These are phyloP conservation scores for Syzygium jambos DNA, from an alignment of 345 rosid species.

Conservation along the genomic window DNA sequence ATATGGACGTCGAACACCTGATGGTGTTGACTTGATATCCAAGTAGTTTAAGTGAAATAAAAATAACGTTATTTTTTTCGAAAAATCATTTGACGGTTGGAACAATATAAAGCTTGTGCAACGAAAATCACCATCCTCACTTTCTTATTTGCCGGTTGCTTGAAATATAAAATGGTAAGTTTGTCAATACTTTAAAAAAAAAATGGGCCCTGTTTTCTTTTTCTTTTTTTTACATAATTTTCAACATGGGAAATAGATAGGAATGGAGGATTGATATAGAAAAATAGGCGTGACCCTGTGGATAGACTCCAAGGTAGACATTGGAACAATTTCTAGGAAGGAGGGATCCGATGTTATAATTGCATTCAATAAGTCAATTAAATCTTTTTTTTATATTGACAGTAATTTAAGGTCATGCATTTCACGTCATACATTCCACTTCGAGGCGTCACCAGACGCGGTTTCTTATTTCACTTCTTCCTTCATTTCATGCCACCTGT, in stretches of 20 bases:
- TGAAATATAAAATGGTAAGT: background rate
- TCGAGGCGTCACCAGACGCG: background rate
- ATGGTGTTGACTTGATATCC: no score
- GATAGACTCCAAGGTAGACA: background rate
- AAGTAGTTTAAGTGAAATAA: no score
- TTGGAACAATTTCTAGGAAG: background rate
- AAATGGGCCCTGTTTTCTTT: background rate
- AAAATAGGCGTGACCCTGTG: background rate
- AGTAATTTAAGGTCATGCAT: background rate
- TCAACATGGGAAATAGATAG: background rate
- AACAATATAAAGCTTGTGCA: background rate
- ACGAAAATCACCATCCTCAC: background rate
- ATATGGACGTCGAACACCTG: no score
- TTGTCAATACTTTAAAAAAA: background rate
- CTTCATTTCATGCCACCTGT: background rate
- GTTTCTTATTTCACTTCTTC: background rate
- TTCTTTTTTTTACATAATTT: background rate
- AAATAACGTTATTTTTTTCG: no score
- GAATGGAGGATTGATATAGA: background rate
- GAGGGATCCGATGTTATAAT: background rate
- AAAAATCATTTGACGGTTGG: no score
- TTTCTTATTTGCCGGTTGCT: background rate
- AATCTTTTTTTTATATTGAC: background rate
- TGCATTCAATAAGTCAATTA: background rate
- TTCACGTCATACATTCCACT: background rate